A percentile compares a stretch with the other conserved stretches of the same genome.
Conservation (phyloP, 352 stramenopile genomes). For the Discostella stelligera region DNA sequence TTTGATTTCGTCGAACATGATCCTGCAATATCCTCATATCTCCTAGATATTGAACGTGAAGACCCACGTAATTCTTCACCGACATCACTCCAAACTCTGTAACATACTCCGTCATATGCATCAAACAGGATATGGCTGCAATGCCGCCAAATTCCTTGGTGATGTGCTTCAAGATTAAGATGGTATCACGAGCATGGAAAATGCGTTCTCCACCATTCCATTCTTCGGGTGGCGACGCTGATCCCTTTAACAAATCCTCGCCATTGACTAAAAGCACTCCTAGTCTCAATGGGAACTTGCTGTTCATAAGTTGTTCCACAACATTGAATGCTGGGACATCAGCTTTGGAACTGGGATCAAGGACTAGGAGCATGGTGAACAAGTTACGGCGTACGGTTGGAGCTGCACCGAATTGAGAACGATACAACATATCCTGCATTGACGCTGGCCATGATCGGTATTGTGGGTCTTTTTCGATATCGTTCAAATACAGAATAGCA, state of each 20-base stretch:
- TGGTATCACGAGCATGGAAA: slow-evolving; percentile 44
- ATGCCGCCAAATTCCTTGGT: slow-evolving; percentile 46
- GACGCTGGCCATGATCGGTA: slow-evolving; percentile 63
- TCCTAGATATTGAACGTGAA: slow-evolving; percentile 22
- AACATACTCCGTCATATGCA: slow-evolving; percentile 15
- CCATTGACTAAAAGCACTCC: slow-evolving; percentile 64
- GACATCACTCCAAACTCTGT: slow-evolving; percentile 7
- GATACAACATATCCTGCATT: slow-evolving; percentile 66
- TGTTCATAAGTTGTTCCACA: slow-evolving; percentile 59
- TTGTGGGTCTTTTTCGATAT: slow-evolving; percentile 76
- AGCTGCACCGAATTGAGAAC: slow-evolving; percentile 73
- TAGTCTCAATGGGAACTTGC: slow-evolving; percentile 60
- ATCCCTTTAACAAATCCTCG: slow-evolving; percentile 53
- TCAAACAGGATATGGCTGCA: slow-evolving; percentile 40
- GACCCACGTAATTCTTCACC: slow-evolving; percentile 38
- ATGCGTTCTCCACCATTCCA: slow-evolving; percentile 31
- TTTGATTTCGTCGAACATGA: slow-evolving; percentile 1
- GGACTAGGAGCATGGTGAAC: slow-evolving; percentile 75
- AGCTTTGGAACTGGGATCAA: slow-evolving; percentile 58
- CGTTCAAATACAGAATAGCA: slow-evolving; percentile 76
- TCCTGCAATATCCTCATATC: slow-evolving; percentile 25
- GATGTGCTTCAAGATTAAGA: slow-evolving; percentile 41
- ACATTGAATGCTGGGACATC: slow-evolving; percentile 25
- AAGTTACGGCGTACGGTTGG: slow-evolving; percentile 75
- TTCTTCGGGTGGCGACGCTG: slow-evolving; percentile 3